phyloP scores from a whole-genome alignment of 306 rosid genomes.

The Cicer bijugum region DNA sequence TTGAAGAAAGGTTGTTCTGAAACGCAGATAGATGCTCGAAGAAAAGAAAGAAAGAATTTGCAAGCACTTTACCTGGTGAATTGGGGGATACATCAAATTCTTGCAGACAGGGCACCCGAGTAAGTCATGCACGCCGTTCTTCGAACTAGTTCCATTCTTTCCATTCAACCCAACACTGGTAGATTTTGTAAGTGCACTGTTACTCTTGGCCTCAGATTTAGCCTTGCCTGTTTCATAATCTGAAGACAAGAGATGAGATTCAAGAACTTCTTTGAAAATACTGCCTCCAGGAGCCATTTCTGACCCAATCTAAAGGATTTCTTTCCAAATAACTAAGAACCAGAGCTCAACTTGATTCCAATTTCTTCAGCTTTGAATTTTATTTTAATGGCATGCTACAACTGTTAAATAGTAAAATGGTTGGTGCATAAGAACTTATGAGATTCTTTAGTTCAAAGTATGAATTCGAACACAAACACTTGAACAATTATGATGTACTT shows the following conservation, averaged over 20 bases:
- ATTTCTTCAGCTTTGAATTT: constrained; percentile 39
- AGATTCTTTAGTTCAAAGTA: constrained; percentile 20
- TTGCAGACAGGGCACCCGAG: constrained; percentile 90
- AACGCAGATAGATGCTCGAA: not conserved
- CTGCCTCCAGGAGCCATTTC: constrained; percentile 76
- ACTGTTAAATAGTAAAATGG: constrained; percentile 48
- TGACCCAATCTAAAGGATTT: constrained; percentile 46
- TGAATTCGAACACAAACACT: not conserved
- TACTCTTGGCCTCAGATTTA: constrained; percentile 61
- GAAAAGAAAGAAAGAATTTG: constrained; percentile 18
- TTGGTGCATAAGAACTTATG: constrained; percentile 26
- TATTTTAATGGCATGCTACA: constrained; percentile 34
- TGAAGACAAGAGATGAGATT: constrained; percentile 56
- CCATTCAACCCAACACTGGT: constrained; percentile 52
- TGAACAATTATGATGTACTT: not conserved
- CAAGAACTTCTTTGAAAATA: constrained; percentile 70
- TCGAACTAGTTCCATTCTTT: constrained; percentile 64
- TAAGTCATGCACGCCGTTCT: constrained; percentile 81
- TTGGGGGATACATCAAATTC: constrained; percentile 91
- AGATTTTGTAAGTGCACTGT: constrained; percentile 51
- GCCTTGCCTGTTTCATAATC: constrained; percentile 63
- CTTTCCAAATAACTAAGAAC: constrained; percentile 8
- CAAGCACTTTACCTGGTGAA: constrained; percentile 72
- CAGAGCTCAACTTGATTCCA: constrained; percentile 20
- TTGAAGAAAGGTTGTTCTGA: not conserved